Evolutionary conservation across 2,329 filamentous ascomycete species (phyloP), one percentile per base, ranked within the genome.

Genomic region (Ceratocystis ficicola): DNA sequence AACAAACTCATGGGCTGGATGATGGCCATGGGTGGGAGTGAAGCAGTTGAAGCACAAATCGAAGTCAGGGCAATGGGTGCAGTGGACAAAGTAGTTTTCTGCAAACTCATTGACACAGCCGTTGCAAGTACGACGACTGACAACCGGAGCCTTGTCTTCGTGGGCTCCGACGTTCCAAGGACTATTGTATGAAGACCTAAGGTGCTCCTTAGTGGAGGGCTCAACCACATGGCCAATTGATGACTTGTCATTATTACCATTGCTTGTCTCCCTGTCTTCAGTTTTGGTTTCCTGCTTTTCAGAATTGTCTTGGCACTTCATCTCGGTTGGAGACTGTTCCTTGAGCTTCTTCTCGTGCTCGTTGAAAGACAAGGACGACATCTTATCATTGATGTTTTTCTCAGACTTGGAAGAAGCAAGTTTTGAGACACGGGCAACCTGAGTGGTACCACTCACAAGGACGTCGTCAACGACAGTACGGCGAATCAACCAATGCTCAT

Each of bases 401-500:
- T 65, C 30, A 25, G 20, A 32, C 17, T 66, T 46, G 22, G 46
- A 22, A 8, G 30, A 46, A n/a, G 60, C 15, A 46, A 44, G n/a
- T 15, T 30, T 30, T 12, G 50, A 32, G 10, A 30, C 15, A 25
- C 46, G 10, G 67, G 95, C 81, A 28, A 82, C 88, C 76, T 95
- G 89, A 0, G 92, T 96, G 25, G 84, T 90, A 80, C 92, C 96
- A 76, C 85, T 90, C 70, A 90, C 83, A 66, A 96, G 86, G 69
- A 84, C 80, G 63, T 92, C 93, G 67, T 91, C 82, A 72, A 86
- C 81, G 69, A 96, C 84, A 69, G 84, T 85, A 67, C 94, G 87
- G 83, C 95, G 96, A 75, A 97, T 93, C 76, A 99, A 80, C 92
- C 91, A 96, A 77, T 99, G 94, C 69, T 85, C 83, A 36, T 86